These are phyloP conservation scores for Ophioceras dolichostomum DNA, from an alignment of 2,329 filamentous ascomycete genomes.

Conservation along the genomic window DNA sequence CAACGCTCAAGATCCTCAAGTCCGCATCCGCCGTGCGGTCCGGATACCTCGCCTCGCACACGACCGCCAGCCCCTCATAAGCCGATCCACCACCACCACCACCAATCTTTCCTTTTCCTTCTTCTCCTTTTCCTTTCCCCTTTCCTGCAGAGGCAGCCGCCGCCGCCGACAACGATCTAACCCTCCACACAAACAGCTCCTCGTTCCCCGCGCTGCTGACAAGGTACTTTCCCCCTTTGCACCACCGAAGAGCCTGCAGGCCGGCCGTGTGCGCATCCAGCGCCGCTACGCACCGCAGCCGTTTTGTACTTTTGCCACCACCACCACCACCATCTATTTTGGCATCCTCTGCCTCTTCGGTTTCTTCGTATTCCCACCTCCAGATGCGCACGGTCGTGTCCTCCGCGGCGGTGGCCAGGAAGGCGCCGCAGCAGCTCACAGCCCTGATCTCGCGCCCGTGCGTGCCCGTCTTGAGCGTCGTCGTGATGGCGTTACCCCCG, in stretches of 20 bases:
- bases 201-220: slow-evolving; percentile 82
- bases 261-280: slow-evolving; percentile 73
- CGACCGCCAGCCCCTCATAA: slow-evolving; percentile 33
- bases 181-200: slow-evolving; percentile 78
- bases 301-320: no score
- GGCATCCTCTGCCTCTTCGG: no score
- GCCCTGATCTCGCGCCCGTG: slow-evolving; percentile 78
- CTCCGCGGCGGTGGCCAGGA: slow-evolving; percentile 58
- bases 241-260: slow-evolving; percentile 71
- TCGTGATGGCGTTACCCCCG: no score
- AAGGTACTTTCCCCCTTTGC: slow-evolving; percentile 35
- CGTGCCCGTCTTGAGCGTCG: slow-evolving; percentile 52
- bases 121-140: no score
- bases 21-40: slow-evolving; percentile 45
- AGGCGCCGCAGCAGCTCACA: slow-evolving; percentile 21
- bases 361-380: no score
- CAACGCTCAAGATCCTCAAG: slow-evolving; percentile 71
- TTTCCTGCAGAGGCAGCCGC: no score
- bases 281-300: slow-evolving; percentile 42
- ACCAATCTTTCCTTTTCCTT: no score
- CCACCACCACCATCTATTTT: no score
- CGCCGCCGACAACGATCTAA: slow-evolving; percentile 42
- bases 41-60: slow-evolving; percentile 42
- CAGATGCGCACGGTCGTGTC: slow-evolving; percentile 66
- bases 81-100: slow-evolving; percentile 9